Evolutionary conservation across 352 stramenopile genomes (phyloP).

Genomic region (Blastocystis sp.): DNA sequence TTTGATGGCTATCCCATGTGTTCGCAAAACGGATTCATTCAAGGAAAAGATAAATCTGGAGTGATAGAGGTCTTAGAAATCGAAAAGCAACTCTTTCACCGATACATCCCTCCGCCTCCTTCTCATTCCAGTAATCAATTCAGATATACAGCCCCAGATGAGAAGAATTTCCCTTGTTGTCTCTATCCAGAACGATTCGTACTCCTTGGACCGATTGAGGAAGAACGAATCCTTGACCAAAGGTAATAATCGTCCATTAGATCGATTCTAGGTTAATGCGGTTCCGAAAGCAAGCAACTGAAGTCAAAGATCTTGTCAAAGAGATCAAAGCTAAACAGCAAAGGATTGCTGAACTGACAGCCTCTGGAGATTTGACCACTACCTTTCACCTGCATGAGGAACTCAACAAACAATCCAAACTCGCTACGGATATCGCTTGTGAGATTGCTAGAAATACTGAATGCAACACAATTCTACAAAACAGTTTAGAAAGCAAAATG

Average conservation of each 20-base stretch:
- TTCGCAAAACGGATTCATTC: conserved; percentile 18
- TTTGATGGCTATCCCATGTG: conserved; percentile 6
- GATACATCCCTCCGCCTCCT: conserved; percentile 37
- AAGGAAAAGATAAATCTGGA: conserved; percentile 28
- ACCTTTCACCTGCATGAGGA: conserved; percentile 36
- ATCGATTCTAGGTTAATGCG: neutral
- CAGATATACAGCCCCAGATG: neutral
- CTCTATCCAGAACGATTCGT: conserved; percentile 40
- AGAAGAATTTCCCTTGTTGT: conserved; percentile 2
- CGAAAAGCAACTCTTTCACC: conserved; percentile 36
- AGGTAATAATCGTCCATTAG: neutral
- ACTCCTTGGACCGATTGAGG: neutral
- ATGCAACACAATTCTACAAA: conserved; percentile 32
- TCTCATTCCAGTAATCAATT: neutral
- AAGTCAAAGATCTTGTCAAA: conserved; percentile 6
- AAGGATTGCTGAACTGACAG: conserved; percentile 39
- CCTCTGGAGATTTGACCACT: neutral
- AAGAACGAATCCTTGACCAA: conserved; percentile 28
- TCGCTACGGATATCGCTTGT: neutral
- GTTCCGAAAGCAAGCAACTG: conserved; percentile 36
- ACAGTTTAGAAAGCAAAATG: conserved; percentile 50
- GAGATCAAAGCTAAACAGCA: conserved; percentile 5
- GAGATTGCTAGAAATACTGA: neutral
- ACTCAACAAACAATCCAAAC: conserved; percentile 9
- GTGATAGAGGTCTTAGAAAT: conserved; percentile 57